Conservation (phyloP, 1,284 basidiomycete genomes). For the Kwoniella shivajii region DNA sequence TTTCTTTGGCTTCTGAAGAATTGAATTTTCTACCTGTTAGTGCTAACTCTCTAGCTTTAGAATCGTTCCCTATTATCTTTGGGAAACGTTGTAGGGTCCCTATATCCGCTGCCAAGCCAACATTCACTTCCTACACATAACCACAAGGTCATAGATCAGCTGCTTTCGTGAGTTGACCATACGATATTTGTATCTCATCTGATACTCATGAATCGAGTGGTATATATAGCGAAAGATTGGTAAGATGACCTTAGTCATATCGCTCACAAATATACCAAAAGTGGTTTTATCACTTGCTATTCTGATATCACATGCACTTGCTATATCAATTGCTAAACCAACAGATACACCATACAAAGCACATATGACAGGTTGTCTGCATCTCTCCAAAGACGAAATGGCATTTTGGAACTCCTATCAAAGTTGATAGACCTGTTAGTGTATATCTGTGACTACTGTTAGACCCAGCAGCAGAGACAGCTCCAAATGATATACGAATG, state of each 20-base stretch:
- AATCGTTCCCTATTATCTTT: constrained; percentile 77
- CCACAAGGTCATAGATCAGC: too few relatives aligned
- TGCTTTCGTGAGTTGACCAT: too few relatives aligned
- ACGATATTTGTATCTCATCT: too few relatives aligned
- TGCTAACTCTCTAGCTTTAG: constrained; percentile 75
- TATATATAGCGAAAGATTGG: background rate
- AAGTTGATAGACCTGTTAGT: background rate
- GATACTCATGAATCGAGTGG: too few relatives aligned
- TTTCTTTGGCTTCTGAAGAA: constrained; percentile 67
- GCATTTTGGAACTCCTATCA: constrained; percentile 66
- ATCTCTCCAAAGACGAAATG: constrained; percentile 70
- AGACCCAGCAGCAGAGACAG: background rate
- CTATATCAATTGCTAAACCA: constrained; percentile 74
- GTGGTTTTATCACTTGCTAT: constrained; percentile 65
- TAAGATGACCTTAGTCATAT: background rate
- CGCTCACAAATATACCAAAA: constrained; percentile 75
- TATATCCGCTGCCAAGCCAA: constrained; percentile 87
- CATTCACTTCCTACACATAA: constrained; percentile 74
- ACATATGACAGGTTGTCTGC: constrained; percentile 79
- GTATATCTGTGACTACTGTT: too few relatives aligned
- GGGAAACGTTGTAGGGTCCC: constrained; percentile 84
- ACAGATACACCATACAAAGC: constrained; percentile 76
- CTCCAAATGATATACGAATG: background rate
- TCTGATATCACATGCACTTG: constrained; percentile 78
- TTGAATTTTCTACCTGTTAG: constrained; percentile 75